Percentiles rank a stretch among this genome's conserved stretches.
phyloP scores from a whole-genome alignment of 164 flowering plant genomes.

The Cinnamomum micranthum region DNA sequence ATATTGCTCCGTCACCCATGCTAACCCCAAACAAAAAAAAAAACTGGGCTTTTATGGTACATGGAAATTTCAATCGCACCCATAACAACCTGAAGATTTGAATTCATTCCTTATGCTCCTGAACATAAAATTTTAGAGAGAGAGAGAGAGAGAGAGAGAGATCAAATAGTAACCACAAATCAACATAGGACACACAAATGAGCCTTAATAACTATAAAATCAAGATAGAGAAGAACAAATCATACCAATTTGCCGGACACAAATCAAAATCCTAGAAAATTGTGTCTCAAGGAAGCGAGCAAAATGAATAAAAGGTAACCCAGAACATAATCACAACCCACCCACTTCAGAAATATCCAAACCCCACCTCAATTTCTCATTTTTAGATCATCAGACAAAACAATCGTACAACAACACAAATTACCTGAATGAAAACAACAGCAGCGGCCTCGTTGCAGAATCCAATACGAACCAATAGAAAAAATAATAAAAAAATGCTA shows the following conservation, averaged over 20 bases:
- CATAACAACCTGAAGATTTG: not conserved
- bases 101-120: not conserved
- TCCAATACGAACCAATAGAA: not conserved
- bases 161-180: too few relatives aligned
- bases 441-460: not conserved
- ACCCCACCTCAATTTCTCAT: not conserved
- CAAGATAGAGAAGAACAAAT: too few relatives aligned
- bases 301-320: not conserved
- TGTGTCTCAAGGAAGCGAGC: not conserved
- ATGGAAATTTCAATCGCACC: not conserved
- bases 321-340: not conserved
- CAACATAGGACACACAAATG: not conserved
- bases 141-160: not conserved
- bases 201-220: not conserved
- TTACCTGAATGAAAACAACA: conserved; percentile 4
- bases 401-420: not conserved
- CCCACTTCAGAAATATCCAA: not conserved
- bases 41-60: not conserved
- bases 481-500: too few relatives aligned
- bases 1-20: not conserved
- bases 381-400: not conserved
- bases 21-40: not conserved
- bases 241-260: not conserved
- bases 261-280: not conserved
- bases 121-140: not conserved